Conservation (phyloP, 805 yeast species). For the Yarrowia sp. region DNA sequence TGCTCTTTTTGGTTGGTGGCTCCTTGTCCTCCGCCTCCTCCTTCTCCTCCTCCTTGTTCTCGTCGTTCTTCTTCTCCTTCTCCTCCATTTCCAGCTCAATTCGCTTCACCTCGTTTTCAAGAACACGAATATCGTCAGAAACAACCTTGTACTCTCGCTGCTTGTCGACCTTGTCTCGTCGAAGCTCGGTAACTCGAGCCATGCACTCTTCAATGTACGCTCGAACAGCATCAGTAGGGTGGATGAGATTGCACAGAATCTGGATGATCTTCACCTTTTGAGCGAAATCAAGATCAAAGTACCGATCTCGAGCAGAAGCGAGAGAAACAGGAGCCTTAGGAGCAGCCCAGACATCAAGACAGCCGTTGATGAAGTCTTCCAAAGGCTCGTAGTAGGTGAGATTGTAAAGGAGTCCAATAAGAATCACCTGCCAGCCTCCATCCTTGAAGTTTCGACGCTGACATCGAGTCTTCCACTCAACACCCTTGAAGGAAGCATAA, state of each 20-base stretch:
- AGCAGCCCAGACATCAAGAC: slow-evolving; percentile 67
- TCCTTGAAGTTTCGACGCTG: slow-evolving; percentile 76
- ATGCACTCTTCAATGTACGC: slow-evolving; percentile 69
- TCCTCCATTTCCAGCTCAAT: slow-evolving; percentile 22
- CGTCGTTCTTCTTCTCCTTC: slow-evolving; percentile 29
- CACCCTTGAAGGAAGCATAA: slow-evolving; percentile 43
- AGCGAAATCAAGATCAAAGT: slow-evolving; percentile 60
- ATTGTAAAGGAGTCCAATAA: slow-evolving; percentile 73
- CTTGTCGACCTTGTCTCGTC: slow-evolving; percentile 71
- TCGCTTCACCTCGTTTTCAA: slow-evolving; percentile 26
- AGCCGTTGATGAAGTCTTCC: slow-evolving; percentile 57
- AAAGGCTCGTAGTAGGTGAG: slow-evolving; percentile 66
- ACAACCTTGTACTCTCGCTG: slow-evolving; percentile 64
- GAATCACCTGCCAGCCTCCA: slow-evolving; percentile 83
- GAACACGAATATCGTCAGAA: slow-evolving; percentile 58
- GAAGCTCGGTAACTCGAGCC: slow-evolving; percentile 65
- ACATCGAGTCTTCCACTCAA: slow-evolving; percentile 76
- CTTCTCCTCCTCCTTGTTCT: slow-evolving; percentile 13
- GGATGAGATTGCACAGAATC: slow-evolving; percentile 68
- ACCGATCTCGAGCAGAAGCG: slow-evolving; percentile 59
- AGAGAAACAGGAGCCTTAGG: slow-evolving; percentile 55
- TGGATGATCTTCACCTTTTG: slow-evolving; percentile 65
- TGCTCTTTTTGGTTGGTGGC: slow-evolving; percentile 9
- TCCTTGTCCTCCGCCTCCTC: background rate
- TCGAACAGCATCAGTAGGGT: slow-evolving; percentile 66